These are phyloP conservation scores for Ampelomyces quisqualis DNA, from an alignment of 2,329 filamentous ascomycete genomes.

Conservation along the genomic window DNA sequence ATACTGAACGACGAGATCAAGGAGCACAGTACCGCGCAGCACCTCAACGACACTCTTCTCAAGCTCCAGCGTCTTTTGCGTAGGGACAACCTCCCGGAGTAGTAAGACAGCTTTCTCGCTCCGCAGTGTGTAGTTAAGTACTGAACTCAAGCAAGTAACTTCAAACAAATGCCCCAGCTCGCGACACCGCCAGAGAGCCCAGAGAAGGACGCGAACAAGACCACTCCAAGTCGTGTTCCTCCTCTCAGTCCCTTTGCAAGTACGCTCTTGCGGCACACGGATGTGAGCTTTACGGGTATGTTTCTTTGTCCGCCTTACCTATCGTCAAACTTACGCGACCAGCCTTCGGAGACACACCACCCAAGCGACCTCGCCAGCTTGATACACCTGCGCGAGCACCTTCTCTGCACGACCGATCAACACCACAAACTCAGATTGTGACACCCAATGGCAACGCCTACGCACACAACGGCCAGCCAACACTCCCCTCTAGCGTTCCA, in stretches of 20 bases:
- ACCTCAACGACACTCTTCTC: conserved; percentile 69
- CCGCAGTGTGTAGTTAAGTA: neutral
- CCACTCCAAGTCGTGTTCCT: conserved; percentile 14
- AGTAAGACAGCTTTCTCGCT: conserved; percentile 50
- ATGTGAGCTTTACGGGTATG: conserved; percentile 42
- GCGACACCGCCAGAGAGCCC: conserved; percentile 35
- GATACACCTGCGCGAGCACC: conserved; percentile 10
- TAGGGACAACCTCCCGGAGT: conserved; percentile 68
- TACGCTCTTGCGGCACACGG: conserved; percentile 52
- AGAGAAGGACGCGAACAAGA: conserved; percentile 21
- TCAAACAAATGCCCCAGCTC: conserved; percentile 36
- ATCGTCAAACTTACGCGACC: conserved; percentile 13
- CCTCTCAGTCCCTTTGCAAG: conserved; percentile 56
- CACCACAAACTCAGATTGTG: conserved; percentile 10
- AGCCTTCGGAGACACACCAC: conserved; percentile 18
- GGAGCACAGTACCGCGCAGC: conserved; percentile 60
- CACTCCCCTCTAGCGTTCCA: conserved; percentile 17
- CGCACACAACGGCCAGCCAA: conserved; percentile 17
- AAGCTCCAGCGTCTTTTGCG: conserved; percentile 74
- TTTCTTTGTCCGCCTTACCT: neutral
- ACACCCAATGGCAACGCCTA: conserved; percentile 14
- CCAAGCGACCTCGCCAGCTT: conserved; percentile 14
- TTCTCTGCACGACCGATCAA: conserved; percentile 11
- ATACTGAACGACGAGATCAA: conserved; percentile 70
- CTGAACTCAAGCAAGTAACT: conserved; percentile 30